Conservation (phyloP, 352 stramenopile species). For the Phytopythium sindhum region DNA sequence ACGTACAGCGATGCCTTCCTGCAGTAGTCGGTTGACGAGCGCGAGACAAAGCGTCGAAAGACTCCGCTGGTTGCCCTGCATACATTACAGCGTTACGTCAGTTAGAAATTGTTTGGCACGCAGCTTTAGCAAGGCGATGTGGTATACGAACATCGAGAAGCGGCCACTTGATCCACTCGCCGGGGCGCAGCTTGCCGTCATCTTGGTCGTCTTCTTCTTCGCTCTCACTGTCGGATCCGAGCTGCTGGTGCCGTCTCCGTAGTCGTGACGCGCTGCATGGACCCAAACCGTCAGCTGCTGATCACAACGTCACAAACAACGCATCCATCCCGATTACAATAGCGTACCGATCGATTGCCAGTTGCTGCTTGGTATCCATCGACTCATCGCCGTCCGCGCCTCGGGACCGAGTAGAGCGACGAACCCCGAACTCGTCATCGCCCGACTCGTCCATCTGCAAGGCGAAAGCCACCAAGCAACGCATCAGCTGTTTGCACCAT, state of each 20-base stretch:
- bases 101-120: background rate
- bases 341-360: slow-evolving; percentile 6
- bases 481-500: slow-evolving; percentile 1
- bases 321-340: background rate
- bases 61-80: slow-evolving; percentile 22
- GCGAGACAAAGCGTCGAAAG: slow-evolving; percentile 61
- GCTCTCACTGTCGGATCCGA: slow-evolving; percentile 40
- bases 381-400: slow-evolving; percentile 1
- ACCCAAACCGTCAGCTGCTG: background rate
- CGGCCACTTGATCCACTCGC: slow-evolving; percentile 76
- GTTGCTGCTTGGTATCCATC: slow-evolving; percentile 17
- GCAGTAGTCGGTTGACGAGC: slow-evolving; percentile 57
- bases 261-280: slow-evolving; percentile 58
- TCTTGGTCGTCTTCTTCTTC: slow-evolving; percentile 32
- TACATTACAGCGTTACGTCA: background rate
- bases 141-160: slow-evolving; percentile 33
- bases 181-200: slow-evolving; percentile 5
- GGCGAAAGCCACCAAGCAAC: background rate
- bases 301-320: slow-evolving; percentile 7
- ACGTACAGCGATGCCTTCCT: slow-evolving; percentile 72
- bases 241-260: slow-evolving; percentile 41
- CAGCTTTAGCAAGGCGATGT: background rate
- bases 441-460: slow-evolving; percentile 19
- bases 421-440: slow-evolving; percentile 1
- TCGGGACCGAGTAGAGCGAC: slow-evolving; percentile 10